Evolutionary conservation across 495 filamentous ascomycete species (phyloP).

Genomic region (Penicillium lividum): DNA sequence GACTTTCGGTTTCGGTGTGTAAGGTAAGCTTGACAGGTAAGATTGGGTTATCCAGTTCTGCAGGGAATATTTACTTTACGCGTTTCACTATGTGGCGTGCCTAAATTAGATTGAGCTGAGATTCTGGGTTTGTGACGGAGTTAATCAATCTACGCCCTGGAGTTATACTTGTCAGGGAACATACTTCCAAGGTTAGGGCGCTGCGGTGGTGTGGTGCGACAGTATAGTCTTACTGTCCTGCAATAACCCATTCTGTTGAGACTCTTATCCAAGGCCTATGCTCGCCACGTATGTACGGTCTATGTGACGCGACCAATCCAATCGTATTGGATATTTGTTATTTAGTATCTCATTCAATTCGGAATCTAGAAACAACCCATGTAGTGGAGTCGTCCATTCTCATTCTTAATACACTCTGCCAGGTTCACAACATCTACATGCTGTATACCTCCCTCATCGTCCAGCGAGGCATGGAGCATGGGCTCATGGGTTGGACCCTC

Average conservation of each 20-base stretch:
- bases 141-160: too few species aligned
- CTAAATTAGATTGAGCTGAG: neutral
- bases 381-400: constrained; percentile 26
- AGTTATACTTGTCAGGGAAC: too few species aligned
- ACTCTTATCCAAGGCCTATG: neutral
- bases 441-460: constrained; percentile 14
- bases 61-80: neutral
- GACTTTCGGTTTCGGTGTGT: neutral
- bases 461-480: constrained; percentile 21
- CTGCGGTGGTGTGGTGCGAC: neutral
- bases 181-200: too few species aligned
- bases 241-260: neutral
- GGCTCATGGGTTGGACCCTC: constrained; percentile 25
- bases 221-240: neutral
- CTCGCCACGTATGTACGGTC: neutral
- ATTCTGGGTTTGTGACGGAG: neutral
- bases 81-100: neutral
- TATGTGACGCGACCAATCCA: neutral
- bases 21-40: neutral
- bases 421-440: constrained; percentile 21
- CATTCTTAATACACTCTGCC: constrained; percentile 32
- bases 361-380: constrained; percentile 30
- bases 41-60: neutral
- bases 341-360: too few species aligned
- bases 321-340: neutral